Evolutionary conservation across 371 early-diverging fungal species (phyloP).

Genomic region (Dichotomocladium elegans): DNA sequence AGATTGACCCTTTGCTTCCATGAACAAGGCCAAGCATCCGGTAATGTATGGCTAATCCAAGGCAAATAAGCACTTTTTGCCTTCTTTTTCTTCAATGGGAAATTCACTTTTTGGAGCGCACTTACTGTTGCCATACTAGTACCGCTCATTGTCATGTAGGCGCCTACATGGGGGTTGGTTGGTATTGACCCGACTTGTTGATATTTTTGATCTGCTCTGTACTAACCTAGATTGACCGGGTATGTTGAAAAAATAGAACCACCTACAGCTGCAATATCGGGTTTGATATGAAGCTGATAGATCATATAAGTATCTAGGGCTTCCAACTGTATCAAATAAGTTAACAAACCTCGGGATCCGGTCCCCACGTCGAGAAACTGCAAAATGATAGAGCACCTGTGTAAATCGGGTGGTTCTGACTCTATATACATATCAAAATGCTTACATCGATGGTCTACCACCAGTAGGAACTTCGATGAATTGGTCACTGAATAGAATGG

Average conservation of each 20-base stretch:
- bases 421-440: too few species aligned
- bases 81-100: too few species aligned
- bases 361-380: slow-evolving; percentile 20
- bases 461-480: not conserved
- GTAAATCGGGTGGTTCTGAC: too few species aligned
- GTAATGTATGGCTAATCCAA: slow-evolving; percentile 14
- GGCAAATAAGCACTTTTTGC: too few species aligned
- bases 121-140: slow-evolving; percentile 22
- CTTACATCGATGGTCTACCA: slow-evolving; percentile 10
- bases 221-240: slow-evolving; percentile 10
- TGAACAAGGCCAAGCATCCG: slow-evolving; percentile 11
- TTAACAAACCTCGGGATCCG: slow-evolving; percentile 17
- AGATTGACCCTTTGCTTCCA: slow-evolving; percentile 13
- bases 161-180: too few species aligned
- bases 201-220: too few species aligned
- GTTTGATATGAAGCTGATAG: slow-evolving; percentile 15
- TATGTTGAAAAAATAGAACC: slow-evolving; percentile 15
- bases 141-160: slow-evolving; percentile 14
- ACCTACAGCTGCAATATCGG: slow-evolving; percentile 13
- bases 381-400: too few species aligned
- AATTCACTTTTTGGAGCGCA: too few species aligned
- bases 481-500: not conserved
- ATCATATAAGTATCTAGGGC: not conserved
- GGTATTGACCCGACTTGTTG: too few species aligned
- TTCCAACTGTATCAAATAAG: not conserved